Conservation (phyloP, 371 early-diverging fungal genomes). For the Mortierella sp. region DNA sequence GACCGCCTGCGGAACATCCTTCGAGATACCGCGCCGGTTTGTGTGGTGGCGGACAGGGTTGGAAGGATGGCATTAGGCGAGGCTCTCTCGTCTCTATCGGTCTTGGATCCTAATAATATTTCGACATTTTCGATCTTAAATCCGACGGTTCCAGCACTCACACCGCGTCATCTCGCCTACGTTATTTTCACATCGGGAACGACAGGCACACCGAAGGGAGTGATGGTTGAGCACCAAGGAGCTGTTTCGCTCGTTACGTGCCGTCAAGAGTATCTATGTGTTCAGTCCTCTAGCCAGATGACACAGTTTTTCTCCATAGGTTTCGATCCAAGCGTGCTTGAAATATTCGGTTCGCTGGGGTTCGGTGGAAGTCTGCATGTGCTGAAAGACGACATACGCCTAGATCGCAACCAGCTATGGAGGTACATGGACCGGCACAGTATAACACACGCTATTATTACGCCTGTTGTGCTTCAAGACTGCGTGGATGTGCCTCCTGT, state of each 20-base stretch:
- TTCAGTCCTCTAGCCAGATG: neutral
- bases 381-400: neutral
- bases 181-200: constrained; percentile 60
- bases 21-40: neutral
- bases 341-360: neutral
- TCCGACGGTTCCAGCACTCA: neutral
- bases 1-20: neutral
- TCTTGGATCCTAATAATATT: no score
- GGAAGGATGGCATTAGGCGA: neutral
- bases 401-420: neutral
- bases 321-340: neutral
- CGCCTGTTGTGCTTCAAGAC: neutral
- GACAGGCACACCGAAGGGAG: constrained; percentile 63
- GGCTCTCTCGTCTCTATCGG: no score
- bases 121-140: neutral
- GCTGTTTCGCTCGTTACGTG: neutral
- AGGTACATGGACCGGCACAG: no score
- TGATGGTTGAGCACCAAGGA: constrained; percentile 25
- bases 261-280: neutral
- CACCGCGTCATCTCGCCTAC: constrained; percentile 9
- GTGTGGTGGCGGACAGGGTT: neutral
- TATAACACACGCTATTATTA: no score
- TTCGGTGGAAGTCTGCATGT: neutral
- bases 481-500: neutral
- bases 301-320: no score